Evolutionary conservation across 108 stramenopile genomes (phyloP), one percentile per base, ranked within the genome.

Genomic region (Aureococcus anophagefferens): DNA sequence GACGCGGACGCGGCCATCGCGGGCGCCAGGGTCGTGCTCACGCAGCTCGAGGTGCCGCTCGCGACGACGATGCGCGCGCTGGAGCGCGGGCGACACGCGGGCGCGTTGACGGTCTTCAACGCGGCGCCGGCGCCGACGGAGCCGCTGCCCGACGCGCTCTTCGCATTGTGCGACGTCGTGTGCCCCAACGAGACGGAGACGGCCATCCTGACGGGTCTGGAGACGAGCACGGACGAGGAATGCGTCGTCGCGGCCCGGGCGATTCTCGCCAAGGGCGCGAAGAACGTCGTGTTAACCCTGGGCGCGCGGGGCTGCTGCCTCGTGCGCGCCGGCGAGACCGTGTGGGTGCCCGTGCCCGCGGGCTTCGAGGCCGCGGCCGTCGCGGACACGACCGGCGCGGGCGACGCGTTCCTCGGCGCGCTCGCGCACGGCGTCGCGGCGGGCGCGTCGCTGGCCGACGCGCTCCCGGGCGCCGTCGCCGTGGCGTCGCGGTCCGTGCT

Each of bases 31-130:
- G 84, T 89, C 7, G 88, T 93, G 17, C 40, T 92, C 17, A 85
- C 84, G 59, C 91, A 93, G 70, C 71, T 93, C 34, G 91, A 93
- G 78, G 88, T 93, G 40, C 63, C 68, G 14, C 86, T 81, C 16
- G 81, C 81, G 37, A 77, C 85, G 16, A 89, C 89, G 11, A 70
- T 90, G 31, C 78, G 84, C 62, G 88, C 90, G 25, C 75, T 90
- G 30, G 74, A 83, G 69, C 5, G 13, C 9, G 40, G 9, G 9
- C 5, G 13, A 13, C 79, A 74, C 46, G 89, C 86, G 21, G 77
- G 73, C 62, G 79, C 77, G 62, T 46, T 85, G 34, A 79, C 83
- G 35, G 74, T 86, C 62, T 77, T 89, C 32, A 87, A 90, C 72
- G 80, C 89, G 0, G 82, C 82, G 34, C 82, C 82, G 3, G 82